A percentile compares a stretch with the other conserved stretches of the same genome.
Evolutionary conservation across 2,329 filamentous ascomycete species (phyloP).

Genomic region (Pseudonectria buxi): DNA sequence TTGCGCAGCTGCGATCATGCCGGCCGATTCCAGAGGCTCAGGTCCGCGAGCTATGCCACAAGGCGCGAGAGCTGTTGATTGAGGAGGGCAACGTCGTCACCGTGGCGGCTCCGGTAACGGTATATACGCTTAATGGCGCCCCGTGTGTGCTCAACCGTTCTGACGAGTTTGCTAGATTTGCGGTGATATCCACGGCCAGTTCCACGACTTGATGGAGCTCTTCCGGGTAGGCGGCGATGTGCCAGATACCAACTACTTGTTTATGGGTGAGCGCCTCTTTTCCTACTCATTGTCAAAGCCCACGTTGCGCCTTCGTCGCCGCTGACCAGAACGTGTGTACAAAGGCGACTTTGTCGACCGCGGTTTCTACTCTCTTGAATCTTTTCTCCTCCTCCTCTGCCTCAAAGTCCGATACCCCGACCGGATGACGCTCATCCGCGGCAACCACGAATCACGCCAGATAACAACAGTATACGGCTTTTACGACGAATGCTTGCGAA

Average conservation of each 20-base stretch:
- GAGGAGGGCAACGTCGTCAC: constrained; percentile 97
- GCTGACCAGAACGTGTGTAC: constrained; percentile 7
- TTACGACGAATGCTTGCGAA: constrained; percentile 93
- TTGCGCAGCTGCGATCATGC: constrained; percentile 90
- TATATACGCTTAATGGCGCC: constrained; percentile 36
- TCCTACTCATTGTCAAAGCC: not conserved
- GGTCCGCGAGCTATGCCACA: constrained; percentile 95
- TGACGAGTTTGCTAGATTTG: constrained; percentile 59
- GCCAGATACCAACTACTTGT: constrained; percentile 92
- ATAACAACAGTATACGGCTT: constrained; percentile 98
- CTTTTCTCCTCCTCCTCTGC: constrained; percentile 89
- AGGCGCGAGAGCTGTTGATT: constrained; percentile 89
- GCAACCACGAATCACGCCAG: constrained; percentile 93
- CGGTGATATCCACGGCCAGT: constrained; percentile 94
- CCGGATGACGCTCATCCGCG: constrained; percentile 90
- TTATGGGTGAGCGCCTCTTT: constrained; percentile 63
- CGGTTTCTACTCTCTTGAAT: constrained; percentile 96
- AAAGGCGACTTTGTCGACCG: constrained; percentile 93
- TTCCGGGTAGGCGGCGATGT: constrained; percentile 91
- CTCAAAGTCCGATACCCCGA: constrained; percentile 97
- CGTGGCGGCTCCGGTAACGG: constrained; percentile 89
- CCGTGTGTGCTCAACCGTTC: not conserved
- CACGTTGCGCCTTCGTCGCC: not conserved
- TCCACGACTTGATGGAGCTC: constrained; percentile 94
- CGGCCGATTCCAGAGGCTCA: constrained; percentile 92